Conservation (phyloP, 2,329 filamentous ascomycete genomes). For the Ceratocystis alfenasii region DNA sequence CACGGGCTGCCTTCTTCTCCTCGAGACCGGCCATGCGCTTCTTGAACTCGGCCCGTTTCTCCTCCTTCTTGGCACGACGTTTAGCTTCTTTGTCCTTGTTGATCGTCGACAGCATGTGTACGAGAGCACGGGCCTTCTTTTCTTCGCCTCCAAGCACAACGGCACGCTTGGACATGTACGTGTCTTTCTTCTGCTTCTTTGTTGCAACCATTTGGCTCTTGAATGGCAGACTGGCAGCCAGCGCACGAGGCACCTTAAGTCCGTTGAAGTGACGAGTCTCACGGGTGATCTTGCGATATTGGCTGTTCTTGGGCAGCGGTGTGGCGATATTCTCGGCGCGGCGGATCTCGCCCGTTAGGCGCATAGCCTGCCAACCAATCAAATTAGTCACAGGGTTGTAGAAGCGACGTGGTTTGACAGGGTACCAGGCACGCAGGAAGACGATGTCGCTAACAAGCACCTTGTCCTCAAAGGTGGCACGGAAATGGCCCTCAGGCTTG, state of each 20-base stretch:
- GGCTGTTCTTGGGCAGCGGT: conserved; percentile 69
- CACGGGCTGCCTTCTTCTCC: conserved; percentile 74
- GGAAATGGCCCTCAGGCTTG: conserved; percentile 90
- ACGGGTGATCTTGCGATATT: conserved; percentile 62
- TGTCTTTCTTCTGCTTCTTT: conserved; percentile 65
- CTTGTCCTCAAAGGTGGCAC: conserved; percentile 97
- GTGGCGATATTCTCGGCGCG: conserved; percentile 62
- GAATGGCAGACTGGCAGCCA: conserved; percentile 78
- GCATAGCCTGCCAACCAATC: conserved; percentile 86
- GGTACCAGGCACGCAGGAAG: conserved; percentile 93
- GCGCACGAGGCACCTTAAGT: conserved; percentile 61
- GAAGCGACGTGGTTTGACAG: conserved; percentile 87
- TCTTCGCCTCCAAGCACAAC: conserved; percentile 81
- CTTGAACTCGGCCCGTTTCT: conserved; percentile 65
- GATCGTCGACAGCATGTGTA: conserved; percentile 86
- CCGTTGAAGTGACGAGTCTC: conserved; percentile 65
- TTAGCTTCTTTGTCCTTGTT: conserved; percentile 84
- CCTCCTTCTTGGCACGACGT: conserved; percentile 74
- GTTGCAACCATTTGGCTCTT: conserved; percentile 79
- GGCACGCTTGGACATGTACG: conserved; percentile 90
- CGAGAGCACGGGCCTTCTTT: conserved; percentile 72
- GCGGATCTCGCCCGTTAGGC: conserved; percentile 83
- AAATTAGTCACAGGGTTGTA: conserved; percentile 95
- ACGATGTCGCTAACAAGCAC: conserved; percentile 93
- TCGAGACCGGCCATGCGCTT: conserved; percentile 70